Percentiles rank a stretch among this genome's conserved stretches.
Conservation (phyloP, 2,329 filamentous ascomycete genomes). For the Bipolaris oryzae region DNA sequence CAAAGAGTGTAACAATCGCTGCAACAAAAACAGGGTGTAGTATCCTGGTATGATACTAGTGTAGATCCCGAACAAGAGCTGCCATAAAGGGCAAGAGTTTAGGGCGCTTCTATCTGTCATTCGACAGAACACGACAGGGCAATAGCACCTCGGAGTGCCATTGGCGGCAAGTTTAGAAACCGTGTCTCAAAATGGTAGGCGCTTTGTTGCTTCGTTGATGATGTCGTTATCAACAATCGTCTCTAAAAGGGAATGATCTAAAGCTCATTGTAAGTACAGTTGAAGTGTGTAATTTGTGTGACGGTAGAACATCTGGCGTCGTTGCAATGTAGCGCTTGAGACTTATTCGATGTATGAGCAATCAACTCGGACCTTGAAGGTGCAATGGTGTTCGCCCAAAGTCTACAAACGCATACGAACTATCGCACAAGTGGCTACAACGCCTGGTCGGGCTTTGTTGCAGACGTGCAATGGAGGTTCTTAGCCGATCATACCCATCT, state of each 20-base stretch:
- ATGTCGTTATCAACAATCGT: slow-evolving; percentile 20
- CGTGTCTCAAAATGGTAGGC: slow-evolving; percentile 25
- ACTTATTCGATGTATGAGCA: too few species aligned
- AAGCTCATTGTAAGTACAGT: slow-evolving; percentile 20
- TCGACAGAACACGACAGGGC: slow-evolving; percentile 29
- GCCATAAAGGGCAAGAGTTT: background rate
- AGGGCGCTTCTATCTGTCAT: background rate
- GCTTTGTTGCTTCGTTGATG: slow-evolving; percentile 20
- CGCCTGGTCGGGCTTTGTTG: slow-evolving; percentile 7
- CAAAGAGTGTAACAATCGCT: slow-evolving; percentile 30
- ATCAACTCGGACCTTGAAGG: slow-evolving; percentile 19
- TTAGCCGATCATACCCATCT: slow-evolving; percentile 33
- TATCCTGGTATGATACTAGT: slow-evolving; percentile 13
- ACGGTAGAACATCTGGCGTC: too few species aligned
- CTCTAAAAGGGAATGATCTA: slow-evolving; percentile 27
- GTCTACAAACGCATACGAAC: slow-evolving; percentile 19
- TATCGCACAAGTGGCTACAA: slow-evolving; percentile 2
- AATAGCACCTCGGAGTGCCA: slow-evolving; percentile 29
- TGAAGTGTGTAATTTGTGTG: slow-evolving; percentile 25
- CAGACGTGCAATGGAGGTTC: slow-evolving; percentile 20
- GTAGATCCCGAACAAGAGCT: background rate
- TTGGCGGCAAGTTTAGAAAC: slow-evolving; percentile 23
- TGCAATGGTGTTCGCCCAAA: slow-evolving; percentile 26
- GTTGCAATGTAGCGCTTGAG: too few species aligned
- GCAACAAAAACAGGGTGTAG: slow-evolving; percentile 22